Conservation (phyloP, 2,329 filamentous ascomycete genomes). For the Fonsecaea monophora region DNA sequence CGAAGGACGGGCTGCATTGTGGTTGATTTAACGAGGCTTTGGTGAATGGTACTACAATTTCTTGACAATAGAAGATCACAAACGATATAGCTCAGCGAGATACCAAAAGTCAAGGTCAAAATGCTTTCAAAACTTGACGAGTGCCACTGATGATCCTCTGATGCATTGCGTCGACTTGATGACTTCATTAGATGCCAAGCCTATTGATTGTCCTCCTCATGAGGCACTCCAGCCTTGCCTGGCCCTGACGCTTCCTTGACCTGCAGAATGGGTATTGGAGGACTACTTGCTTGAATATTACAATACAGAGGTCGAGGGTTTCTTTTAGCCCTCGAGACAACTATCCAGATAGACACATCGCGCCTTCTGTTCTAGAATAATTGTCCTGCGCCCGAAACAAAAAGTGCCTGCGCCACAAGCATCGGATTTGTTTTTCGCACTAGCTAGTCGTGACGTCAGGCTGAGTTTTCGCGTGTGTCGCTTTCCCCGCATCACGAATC, state of each 20-base stretch:
- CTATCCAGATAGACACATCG: background rate
- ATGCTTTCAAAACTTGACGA: background rate
- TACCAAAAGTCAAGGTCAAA: constrained; percentile 6
- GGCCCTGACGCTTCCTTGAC: background rate
- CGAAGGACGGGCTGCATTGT: constrained; percentile 27
- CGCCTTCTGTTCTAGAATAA: background rate
- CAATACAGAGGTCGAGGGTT: background rate
- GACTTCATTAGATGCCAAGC: constrained; percentile 27
- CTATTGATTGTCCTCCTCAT: background rate
- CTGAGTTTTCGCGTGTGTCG: constrained; percentile 19
- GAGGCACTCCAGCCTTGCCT: background rate
- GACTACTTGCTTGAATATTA: background rate
- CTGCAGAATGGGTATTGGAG: background rate
- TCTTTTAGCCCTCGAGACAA: background rate
- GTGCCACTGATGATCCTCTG: constrained; percentile 6
- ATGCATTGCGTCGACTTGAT: constrained; percentile 8
- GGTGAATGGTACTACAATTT: background rate
- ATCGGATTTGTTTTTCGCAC: background rate
- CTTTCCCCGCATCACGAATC: constrained; percentile 32
- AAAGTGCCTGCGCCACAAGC: background rate
- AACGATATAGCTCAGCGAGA: constrained; percentile 8
- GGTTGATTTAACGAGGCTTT: constrained; percentile 8
- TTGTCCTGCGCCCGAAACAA: background rate
- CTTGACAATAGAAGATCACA: background rate
- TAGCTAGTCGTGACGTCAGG: constrained; percentile 11